A percentile compares a stretch with the other conserved stretches of the same genome.
These are phyloP conservation scores for Diaporthe batatas DNA, from an alignment of 2,329 filamentous ascomycete genomes.

Conservation along the genomic window DNA sequence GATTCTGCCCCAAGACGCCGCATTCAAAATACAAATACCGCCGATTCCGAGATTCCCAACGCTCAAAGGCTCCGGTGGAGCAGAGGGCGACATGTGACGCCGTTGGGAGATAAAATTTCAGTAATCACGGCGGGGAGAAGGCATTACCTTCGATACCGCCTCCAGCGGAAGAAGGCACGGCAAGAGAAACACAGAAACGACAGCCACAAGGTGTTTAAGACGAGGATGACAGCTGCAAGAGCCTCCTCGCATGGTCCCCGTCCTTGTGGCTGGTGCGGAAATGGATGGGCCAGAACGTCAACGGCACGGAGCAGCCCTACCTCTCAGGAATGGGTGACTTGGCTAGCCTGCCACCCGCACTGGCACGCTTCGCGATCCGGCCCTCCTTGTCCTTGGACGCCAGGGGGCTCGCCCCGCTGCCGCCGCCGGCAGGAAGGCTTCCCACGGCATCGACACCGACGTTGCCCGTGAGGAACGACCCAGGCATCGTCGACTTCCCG, in stretches of 20 bases:
- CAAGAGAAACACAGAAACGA: not conserved
- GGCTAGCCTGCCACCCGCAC: constrained; percentile 80
- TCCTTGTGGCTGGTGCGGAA: constrained; percentile 34
- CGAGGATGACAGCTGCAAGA: constrained; percentile 38
- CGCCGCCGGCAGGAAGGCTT: constrained; percentile 66
- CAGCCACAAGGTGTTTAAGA: constrained; percentile 20
- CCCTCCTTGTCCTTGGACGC: constrained; percentile 71
- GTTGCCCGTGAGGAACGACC: constrained; percentile 43
- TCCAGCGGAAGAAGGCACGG: constrained; percentile 15
- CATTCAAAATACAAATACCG: constrained; percentile 16
- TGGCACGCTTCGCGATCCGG: constrained; percentile 82
- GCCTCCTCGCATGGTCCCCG: constrained; percentile 38
- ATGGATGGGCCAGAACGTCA: constrained; percentile 42
- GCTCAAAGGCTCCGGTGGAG: not conserved
- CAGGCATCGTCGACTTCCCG: constrained; percentile 57
- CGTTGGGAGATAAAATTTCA: constrained; percentile 1
- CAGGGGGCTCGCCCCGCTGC: constrained; percentile 48
- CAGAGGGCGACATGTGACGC: not conserved
- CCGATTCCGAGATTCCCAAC: constrained; percentile 3
- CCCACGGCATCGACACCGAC: constrained; percentile 68
- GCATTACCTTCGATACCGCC: not conserved
- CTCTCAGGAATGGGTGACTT: constrained; percentile 74
- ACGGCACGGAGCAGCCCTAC: constrained; percentile 57
- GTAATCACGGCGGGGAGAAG: not conserved
- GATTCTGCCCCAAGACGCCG: constrained; percentile 33